phyloP scores from a whole-genome alignment of 352 stramenopile species.

The Globisporangium carolinianum region DNA sequence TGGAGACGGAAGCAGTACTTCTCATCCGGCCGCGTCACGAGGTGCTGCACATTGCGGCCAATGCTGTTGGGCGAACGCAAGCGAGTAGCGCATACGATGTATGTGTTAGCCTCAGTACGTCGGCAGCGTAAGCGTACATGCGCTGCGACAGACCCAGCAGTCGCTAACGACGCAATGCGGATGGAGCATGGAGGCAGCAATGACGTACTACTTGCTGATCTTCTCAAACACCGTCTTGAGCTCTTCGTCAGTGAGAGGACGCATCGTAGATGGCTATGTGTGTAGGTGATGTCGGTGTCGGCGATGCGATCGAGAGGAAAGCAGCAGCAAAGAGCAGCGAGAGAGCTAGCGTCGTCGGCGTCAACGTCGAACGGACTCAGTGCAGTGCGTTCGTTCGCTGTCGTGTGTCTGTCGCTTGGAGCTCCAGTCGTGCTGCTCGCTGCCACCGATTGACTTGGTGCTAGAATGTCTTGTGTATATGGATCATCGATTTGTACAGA shows the following conservation, averaged over 20 bases:
- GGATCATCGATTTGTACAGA: background rate
- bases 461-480: background rate
- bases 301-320: background rate
- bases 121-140: background rate
- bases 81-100: background rate
- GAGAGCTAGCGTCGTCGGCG: too few species aligned
- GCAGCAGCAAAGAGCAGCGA: too few species aligned
- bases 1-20: slow-evolving; percentile 97
- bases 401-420: slow-evolving; percentile 2
- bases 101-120: background rate
- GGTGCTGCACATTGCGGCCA: slow-evolving; percentile 93
- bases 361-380: too few species aligned
- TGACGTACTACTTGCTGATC: slow-evolving; percentile 93
- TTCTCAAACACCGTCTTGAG: slow-evolving; percentile 97
- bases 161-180: background rate
- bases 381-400: background rate
- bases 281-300: background rate
- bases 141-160: background rate
- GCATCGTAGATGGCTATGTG: slow-evolving; percentile 59
- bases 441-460: slow-evolving; percentile 20
- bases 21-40: slow-evolving; percentile 96
- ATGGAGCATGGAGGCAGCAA: background rate
- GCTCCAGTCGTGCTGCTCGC: background rate
- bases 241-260: slow-evolving; percentile 98
- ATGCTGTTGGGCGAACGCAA: slow-evolving; percentile 60